phyloP scores from a whole-genome alignment of 495 filamentous ascomycete species.

The Annulohypoxylon stygium region DNA sequence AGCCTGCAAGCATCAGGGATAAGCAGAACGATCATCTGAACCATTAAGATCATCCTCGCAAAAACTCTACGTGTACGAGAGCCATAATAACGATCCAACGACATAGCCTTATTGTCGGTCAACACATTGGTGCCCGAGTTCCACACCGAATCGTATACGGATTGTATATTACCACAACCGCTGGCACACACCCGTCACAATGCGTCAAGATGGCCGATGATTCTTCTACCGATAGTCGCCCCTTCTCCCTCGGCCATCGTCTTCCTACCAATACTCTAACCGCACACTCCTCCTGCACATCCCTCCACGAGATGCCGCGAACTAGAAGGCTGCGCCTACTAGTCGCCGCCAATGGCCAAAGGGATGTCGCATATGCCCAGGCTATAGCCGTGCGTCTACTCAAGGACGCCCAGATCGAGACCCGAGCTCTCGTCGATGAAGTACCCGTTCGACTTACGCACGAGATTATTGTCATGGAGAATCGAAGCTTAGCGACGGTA shows the following conservation, averaged over 20 bases:
- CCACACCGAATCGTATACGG: constrained; percentile 15
- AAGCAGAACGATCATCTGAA: constrained; percentile 1
- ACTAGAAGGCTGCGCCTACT: constrained; percentile 63
- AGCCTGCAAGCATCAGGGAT: constrained; percentile 27
- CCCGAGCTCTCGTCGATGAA: constrained; percentile 67
- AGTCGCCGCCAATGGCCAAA: constrained; percentile 65
- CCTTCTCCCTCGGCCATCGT: constrained; percentile 22
- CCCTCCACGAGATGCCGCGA: constrained; percentile 57
- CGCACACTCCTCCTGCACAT: constrained; percentile 51
- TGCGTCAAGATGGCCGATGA: constrained; percentile 48
- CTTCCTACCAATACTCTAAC: constrained; percentile 35
- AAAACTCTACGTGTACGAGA: constrained; percentile 32
- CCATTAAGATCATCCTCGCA: constrained; percentile 38
- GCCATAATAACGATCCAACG: constrained; percentile 13
- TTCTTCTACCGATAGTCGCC: constrained; percentile 29
- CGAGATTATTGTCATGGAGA: constrained; percentile 64
- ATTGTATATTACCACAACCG: constrained; percentile 18
- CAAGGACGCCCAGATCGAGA: constrained; percentile 67
- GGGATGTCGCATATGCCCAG: constrained; percentile 65
- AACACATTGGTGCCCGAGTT: constrained; percentile 39
- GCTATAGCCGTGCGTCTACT: constrained; percentile 67
- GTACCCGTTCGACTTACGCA: constrained; percentile 64
- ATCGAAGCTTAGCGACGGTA: constrained; percentile 53
- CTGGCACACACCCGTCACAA: constrained; percentile 38
- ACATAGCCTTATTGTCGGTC: constrained; percentile 18